Evolutionary conservation across 179 eudicot genomes (phyloP), one percentile per base, ranked within the genome.

Genomic region (Beta lomatogona): DNA sequence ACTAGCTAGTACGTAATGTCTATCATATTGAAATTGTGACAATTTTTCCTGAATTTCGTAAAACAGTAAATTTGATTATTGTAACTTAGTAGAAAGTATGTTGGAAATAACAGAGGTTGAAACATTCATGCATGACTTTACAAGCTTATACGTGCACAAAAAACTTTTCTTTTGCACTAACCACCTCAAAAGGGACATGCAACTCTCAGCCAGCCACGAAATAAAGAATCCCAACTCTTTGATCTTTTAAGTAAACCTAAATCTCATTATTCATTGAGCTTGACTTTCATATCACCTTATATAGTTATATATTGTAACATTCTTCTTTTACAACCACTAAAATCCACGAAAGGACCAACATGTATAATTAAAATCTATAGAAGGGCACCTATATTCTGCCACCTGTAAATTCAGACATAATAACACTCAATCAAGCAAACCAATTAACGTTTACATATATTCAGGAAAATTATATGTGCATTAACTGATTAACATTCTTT

Each of bases 331-430:
- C 77, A 31, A 21, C 55, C 79, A 63, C 69, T n/a, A 21, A 61
- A 61, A 76, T 28, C 65, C 31, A 71, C 13, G 5, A 46, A 48
- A 1, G 75, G 11, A 12, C 67, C 45, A 61, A 21, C n/a, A n/a
- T n/a, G n/a, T 59, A 48, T 36, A 36, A 36, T 36, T 14, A 76
- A 76, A 28, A 63, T 77, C 71, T 36, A 63, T 63, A 46, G 44
- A 14, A 77, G 18, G 59, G 59, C 55, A 46, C 55, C 31, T 11
- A 61, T 61, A 61, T 61, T 76, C 54, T 45, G 69, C 79, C 79
- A 77, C 79, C 55, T 77, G 79, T 77, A 46, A 63, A 77, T 22
- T 77, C 16, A 64, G 3, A 46, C 78, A 63, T 46, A 64, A 22
- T 45, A 28, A 25, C 41, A 15, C 22, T 63, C 57, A 77, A 45